Evolutionary conservation across 257 asterid genomes (phyloP).

Genomic region (Penstemon barbatus): DNA sequence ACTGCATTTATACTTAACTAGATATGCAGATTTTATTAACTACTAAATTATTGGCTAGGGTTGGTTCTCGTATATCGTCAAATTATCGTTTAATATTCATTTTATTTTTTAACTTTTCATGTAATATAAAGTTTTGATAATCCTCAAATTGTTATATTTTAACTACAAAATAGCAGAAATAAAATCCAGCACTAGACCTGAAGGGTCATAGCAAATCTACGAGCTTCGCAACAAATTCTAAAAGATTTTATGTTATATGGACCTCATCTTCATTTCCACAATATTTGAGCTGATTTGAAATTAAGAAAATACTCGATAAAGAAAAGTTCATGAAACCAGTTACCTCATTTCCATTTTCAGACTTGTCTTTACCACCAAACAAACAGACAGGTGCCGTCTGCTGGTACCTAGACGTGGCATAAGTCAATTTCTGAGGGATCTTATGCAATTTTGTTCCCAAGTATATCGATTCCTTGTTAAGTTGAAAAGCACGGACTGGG

Average conservation of each 20-base stretch:
- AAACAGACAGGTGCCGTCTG: constrained; percentile 45
- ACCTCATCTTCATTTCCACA: constrained; percentile 1
- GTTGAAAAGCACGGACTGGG: constrained; percentile 12
- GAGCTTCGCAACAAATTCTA: neutral
- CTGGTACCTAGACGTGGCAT: constrained; percentile 31
- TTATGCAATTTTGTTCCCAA: constrained; percentile 35
- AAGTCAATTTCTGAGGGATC: constrained; percentile 31
- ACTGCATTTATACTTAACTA: neutral
- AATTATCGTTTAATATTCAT: too few species aligned
- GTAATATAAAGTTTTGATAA: too few species aligned
- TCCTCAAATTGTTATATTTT: too few species aligned
- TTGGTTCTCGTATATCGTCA: too few species aligned
- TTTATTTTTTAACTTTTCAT: too few species aligned
- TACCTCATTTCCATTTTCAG: constrained; percentile 58
- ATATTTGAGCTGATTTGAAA: neutral
- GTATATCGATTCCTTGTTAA: constrained; percentile 28
- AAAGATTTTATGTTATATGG: neutral
- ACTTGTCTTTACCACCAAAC: constrained; percentile 63
- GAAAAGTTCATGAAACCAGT: constrained; percentile 12
- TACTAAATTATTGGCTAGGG: neutral
- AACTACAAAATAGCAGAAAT: neutral
- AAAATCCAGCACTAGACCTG: neutral
- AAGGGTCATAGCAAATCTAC: neutral
- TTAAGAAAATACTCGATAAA: neutral
- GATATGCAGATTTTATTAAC: too few species aligned